These are phyloP conservation scores for Oleoguttula mirabilis DNA, from an alignment of 495 filamentous ascomycete species.

Conservation along the genomic window DNA sequence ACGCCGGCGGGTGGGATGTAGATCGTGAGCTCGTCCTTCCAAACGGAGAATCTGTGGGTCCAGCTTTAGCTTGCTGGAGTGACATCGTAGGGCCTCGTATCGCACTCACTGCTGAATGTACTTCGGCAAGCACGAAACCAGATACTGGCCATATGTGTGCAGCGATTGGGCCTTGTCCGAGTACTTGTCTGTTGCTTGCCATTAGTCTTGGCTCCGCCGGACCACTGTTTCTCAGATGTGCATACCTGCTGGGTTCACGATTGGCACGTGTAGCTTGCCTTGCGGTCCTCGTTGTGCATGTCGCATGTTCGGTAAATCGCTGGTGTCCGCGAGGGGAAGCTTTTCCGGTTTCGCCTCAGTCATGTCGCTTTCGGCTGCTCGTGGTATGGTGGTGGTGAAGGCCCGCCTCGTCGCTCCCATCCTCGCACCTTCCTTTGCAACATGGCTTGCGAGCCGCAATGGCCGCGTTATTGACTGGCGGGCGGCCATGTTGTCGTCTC, in stretches of 20 bases:
- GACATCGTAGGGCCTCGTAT: background rate
- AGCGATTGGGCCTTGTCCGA: constrained; percentile 67
- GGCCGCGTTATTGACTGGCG: background rate
- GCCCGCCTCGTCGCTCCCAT: constrained; percentile 14
- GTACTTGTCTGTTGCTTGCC: constrained; percentile 55
- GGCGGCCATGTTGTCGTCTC: background rate
- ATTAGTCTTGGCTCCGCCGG: constrained; percentile 3
- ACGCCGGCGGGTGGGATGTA: constrained; percentile 81
- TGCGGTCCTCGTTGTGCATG: constrained; percentile 23
- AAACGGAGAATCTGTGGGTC: constrained; percentile 66
- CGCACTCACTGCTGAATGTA: constrained; percentile 75
- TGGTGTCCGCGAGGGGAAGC: constrained; percentile 11
- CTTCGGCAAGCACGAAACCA: constrained; percentile 93
- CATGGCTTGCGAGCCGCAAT: background rate
- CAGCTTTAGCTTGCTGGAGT: too few species aligned
- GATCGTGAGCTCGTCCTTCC: constrained; percentile 97
- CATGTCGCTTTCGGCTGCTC: constrained; percentile 22
- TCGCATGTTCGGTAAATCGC: constrained; percentile 31
- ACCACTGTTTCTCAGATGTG: too few species aligned
- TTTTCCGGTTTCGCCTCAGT: background rate
- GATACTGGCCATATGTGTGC: constrained; percentile 89
- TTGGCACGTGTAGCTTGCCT: constrained; percentile 55
- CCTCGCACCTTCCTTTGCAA: background rate
- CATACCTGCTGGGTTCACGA: constrained; percentile 64
- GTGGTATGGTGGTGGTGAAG: constrained; percentile 23